phyloP scores from a whole-genome alignment of 2,329 filamentous ascomycete genomes.

The Sphaerostilbella broomeana region DNA sequence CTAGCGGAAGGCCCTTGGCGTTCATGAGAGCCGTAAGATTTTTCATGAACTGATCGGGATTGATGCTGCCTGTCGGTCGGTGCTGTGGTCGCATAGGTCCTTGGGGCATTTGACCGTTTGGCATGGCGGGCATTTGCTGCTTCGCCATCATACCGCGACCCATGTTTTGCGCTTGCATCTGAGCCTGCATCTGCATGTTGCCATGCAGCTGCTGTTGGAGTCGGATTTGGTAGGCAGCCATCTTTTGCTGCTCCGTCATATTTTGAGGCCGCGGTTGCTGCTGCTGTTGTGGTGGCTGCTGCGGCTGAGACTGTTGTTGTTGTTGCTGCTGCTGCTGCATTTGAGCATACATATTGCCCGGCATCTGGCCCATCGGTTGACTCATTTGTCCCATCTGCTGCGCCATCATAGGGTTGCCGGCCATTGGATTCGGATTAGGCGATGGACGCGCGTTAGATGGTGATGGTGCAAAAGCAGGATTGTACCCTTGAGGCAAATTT shows the following conservation, averaged over 20 bases:
- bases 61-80: constrained; percentile 36
- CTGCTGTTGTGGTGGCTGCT: constrained; percentile 34
- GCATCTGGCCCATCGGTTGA: constrained; percentile 43
- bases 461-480: constrained; percentile 51
- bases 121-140: constrained; percentile 41
- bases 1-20: constrained; percentile 64
- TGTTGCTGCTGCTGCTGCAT: constrained; percentile 45
- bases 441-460: constrained; percentile 51
- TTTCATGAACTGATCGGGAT: constrained; percentile 66
- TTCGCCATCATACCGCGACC: constrained; percentile 48
- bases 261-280: constrained; percentile 29
- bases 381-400: constrained; percentile 44
- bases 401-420: constrained; percentile 46
- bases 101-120: constrained; percentile 51
- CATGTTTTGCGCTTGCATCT: constrained; percentile 43
- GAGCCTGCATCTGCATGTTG: constrained; percentile 43
- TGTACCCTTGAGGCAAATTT: constrained; percentile 52
- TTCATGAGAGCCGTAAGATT: constrained; percentile 73
- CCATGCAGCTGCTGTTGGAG: constrained; percentile 67
- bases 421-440: constrained; percentile 47
- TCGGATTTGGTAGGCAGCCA: constrained; percentile 75
- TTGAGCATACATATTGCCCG: constrained; percentile 35
- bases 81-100: constrained; percentile 46
- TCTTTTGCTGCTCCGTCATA: constrained; percentile 62
- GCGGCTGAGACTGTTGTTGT: constrained; percentile 57